Base-by-base conservation (phyloP, 2,329 filamentous ascomycete genomes). In the Aspergillus chevalieri region DNA sequence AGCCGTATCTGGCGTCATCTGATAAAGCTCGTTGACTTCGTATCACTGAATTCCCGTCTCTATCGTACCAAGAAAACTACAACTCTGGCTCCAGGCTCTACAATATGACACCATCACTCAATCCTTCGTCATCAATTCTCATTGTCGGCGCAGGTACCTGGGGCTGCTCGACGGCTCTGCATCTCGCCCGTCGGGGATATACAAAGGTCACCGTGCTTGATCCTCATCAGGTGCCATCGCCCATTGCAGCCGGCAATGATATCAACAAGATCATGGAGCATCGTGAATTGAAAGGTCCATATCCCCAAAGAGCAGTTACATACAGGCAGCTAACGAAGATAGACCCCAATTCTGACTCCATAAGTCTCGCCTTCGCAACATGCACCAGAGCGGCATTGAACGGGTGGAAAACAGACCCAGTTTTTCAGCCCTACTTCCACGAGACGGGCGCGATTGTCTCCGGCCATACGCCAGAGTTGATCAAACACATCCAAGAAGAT, bases 131-230 rank as follows among this genome's bases (percentile, higher is more conserved):
- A 14, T 57, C 54, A 8, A 67, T 59, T 43, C 59, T 78, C 19
- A 74, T 78, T 34, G 58, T 78, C 45, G 76, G 77, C 7, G 74
- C 69, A 19, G 78, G 77, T 8, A 78, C 76, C 0, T 79, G 77
- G 64, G 78, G 77, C 10, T 72, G 71, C 30, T 75, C 73, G 6
- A 78, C 76, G n/a, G 76, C 77, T n/a, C 65, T 78, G 17, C 72
- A 78, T 55, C 67, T 80, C 5, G 72, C 75, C 22, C 69, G 75
- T 26, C 66, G 71, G 46, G 76, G 76, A 38, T 78, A 78, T 57
- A 68, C 66, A 36, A 69, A 75, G 52, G 67, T 79, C 49, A 76
- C 68, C 3, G 70, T 78, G 5, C 63, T 80, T 9, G 76, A 78
- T 52, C 69, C 70, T 0, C 69, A 76, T 49, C 64, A 64, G 0